phyloP scores from a whole-genome alignment of 2,329 filamentous ascomycete species.

The Emericellopsis cladophorae region DNA sequence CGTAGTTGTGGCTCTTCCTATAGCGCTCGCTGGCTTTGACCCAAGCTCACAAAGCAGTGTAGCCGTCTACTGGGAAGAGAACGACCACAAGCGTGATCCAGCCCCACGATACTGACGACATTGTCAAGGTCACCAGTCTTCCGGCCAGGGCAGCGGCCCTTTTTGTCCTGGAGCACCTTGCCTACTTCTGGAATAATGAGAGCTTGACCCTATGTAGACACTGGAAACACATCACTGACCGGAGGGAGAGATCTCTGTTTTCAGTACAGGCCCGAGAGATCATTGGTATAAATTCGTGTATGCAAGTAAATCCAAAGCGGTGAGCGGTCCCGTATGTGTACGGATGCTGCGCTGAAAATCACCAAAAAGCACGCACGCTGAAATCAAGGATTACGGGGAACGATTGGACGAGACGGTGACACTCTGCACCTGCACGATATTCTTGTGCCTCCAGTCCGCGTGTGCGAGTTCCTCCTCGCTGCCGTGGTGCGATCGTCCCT shows the following conservation, averaged over 20 bases:
- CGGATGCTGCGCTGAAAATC: too few relatives aligned
- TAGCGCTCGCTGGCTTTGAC: conserved; percentile 28
- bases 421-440: not conserved
- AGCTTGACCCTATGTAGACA: too few relatives aligned
- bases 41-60: conserved; percentile 37
- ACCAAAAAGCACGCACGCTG: too few relatives aligned
- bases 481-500: not conserved
- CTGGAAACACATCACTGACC: too few relatives aligned
- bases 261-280: too few relatives aligned
- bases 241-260: too few relatives aligned
- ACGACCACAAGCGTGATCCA: not conserved
- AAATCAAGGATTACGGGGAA: too few relatives aligned
- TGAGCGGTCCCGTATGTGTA: too few relatives aligned
- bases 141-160: conserved; percentile 26
- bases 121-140: conserved; percentile 45
- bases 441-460: not conserved
- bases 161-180: conserved; percentile 39
- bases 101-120: not conserved
- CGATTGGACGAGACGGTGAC: not conserved
- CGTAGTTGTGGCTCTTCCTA: conserved; percentile 12
- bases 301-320: too few relatives aligned
- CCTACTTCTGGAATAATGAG: conserved; percentile 46
- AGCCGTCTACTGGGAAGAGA: conserved; percentile 53
- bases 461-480: not conserved
- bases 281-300: too few relatives aligned